These are phyloP conservation scores for Kluyveromyces starmeri DNA, from an alignment of 805 yeast genomes.

Conservation along the genomic window DNA sequence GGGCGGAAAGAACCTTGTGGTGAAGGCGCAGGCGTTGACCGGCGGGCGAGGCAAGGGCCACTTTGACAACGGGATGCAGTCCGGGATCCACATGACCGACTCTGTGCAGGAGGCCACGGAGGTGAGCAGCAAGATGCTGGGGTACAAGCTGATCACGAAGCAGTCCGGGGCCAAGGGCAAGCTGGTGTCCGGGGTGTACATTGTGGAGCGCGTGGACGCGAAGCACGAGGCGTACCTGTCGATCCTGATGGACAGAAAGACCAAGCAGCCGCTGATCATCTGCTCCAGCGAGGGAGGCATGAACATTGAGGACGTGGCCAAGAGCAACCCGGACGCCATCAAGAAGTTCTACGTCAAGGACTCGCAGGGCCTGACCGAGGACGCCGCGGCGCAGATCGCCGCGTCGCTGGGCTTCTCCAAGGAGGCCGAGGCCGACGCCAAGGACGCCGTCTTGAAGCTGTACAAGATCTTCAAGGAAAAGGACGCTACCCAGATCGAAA, in stretches of 20 bases:
- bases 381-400: slow-evolving; percentile 69
- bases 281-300: slow-evolving; percentile 98
- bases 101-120: slow-evolving; percentile 81
- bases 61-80: slow-evolving; percentile 89
- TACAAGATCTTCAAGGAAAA: slow-evolving; percentile 83
- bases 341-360: slow-evolving; percentile 76
- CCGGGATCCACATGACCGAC: slow-evolving; percentile 88
- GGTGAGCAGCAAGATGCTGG: slow-evolving; percentile 81
- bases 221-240: slow-evolving; percentile 93
- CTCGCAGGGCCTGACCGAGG: slow-evolving; percentile 70
- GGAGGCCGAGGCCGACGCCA: slow-evolving; percentile 77
- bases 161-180: slow-evolving; percentile 98
- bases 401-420: slow-evolving; percentile 70
- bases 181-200: slow-evolving; percentile 91
- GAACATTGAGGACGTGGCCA: slow-evolving; percentile 99
- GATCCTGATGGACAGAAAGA: slow-evolving; percentile 86
- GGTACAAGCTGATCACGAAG: slow-evolving; percentile 91
- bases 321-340: slow-evolving; percentile 82
- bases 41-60: slow-evolving; percentile 99
- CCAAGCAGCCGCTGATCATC: slow-evolving; percentile 85
- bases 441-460: slow-evolving; percentile 74
- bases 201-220: slow-evolving; percentile 91
- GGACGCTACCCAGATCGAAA: slow-evolving; percentile 97
- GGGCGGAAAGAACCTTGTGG: slow-evolving; percentile 62
- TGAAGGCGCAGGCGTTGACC: slow-evolving; percentile 97